phyloP scores from a whole-genome alignment of 192 early-diverging fungal genomes.

The Umbelopsis sp. region DNA sequence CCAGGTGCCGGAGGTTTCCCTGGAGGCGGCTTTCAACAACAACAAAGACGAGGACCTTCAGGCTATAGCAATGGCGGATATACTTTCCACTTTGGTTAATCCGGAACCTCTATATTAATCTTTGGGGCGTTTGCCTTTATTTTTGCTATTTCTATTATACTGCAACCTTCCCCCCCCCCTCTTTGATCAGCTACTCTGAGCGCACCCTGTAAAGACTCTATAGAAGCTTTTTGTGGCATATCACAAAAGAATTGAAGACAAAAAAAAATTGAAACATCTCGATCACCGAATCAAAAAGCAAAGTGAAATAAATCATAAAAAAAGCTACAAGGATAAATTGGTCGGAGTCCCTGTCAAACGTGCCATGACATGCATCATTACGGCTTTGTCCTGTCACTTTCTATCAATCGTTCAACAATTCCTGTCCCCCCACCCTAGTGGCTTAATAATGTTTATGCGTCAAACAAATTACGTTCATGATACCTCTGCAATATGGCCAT shows the following conservation, averaged over 20 bases:
- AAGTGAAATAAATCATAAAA: neutral
- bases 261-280: constrained; percentile 5
- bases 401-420: neutral
- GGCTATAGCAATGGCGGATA: constrained; percentile 33
- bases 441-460: too few species aligned
- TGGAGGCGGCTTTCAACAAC: constrained; percentile 14
- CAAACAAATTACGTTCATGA: neutral
- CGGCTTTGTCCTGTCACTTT: too few species aligned
- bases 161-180: neutral
- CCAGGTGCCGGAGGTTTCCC: constrained; percentile 38
- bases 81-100: constrained; percentile 51
- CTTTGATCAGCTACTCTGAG: neutral
- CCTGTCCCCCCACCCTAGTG: neutral
- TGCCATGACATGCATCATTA: too few species aligned
- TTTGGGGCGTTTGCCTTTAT: neutral
- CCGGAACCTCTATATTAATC: neutral
- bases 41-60: constrained; percentile 8
- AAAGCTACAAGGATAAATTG: too few species aligned
- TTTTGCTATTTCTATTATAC: constrained; percentile 4
- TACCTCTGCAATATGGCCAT: too few species aligned
- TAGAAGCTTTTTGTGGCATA: too few species aligned
- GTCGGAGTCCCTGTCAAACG: too few species aligned
- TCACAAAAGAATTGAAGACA: neutral
- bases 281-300: neutral
- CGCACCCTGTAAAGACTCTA: too few species aligned